A percentile compares a stretch with the other conserved stretches of the same genome.
These are phyloP conservation scores for Salix dunnii DNA, from an alignment of 345 rosid genomes.

Conservation along the genomic window DNA sequence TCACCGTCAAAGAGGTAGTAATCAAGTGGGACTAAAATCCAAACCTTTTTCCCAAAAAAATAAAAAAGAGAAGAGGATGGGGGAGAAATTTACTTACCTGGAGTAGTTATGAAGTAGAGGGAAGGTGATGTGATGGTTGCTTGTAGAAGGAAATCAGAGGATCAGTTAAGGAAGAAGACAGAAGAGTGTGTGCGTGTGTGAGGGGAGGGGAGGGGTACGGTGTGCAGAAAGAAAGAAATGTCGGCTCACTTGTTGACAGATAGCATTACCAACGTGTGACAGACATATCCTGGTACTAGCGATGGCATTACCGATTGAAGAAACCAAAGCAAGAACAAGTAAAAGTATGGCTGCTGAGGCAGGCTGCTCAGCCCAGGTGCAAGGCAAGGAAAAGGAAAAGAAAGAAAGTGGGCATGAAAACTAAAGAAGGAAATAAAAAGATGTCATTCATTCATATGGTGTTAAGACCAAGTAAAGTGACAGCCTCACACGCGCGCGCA, in stretches of 20 bases:
- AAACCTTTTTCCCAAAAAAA: background rate
- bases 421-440: background rate
- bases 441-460: background rate
- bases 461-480: constrained; percentile 4
- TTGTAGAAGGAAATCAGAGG: background rate
- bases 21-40: background rate
- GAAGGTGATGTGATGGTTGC: constrained; percentile 3
- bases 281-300: background rate
- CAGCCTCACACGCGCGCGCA: background rate
- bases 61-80: background rate
- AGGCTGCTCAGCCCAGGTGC: background rate
- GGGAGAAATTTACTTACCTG: background rate
- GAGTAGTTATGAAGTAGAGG: background rate
- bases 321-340: background rate
- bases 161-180: constrained; percentile 10
- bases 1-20: constrained; percentile 14
- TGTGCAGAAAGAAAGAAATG: constrained; percentile 36
- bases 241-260: constrained; percentile 19
- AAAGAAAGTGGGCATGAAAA: background rate
- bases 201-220: constrained; percentile 29
- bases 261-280: background rate
- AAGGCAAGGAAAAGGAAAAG: background rate
- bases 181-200: constrained; percentile 1
- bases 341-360: background rate
- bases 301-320: background rate